Evolutionary conservation across 495 filamentous ascomycete genomes (phyloP).

Genomic region (Aspergillus avenaceus): DNA sequence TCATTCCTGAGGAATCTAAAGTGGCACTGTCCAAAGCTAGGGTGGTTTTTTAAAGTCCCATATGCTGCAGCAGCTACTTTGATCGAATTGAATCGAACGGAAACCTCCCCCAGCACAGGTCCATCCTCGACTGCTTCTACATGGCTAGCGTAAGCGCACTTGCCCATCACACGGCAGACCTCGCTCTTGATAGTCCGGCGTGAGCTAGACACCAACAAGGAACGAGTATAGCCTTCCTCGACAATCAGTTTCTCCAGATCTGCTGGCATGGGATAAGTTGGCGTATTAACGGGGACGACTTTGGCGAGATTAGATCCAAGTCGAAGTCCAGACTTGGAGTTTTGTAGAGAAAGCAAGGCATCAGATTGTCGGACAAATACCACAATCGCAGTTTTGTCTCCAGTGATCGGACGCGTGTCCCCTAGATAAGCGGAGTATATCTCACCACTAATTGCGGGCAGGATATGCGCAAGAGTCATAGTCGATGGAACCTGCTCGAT

Average conservation of each 20-base stretch:
- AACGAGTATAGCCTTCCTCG: conserved; percentile 26
- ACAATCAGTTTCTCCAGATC: conserved; percentile 17
- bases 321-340: conserved; percentile 9
- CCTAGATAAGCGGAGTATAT: conserved; percentile 25
- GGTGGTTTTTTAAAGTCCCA: conserved; percentile 7
- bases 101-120: conserved; percentile 4
- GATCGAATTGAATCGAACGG: conserved; percentile 29
- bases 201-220: conserved; percentile 12
- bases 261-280: conserved; percentile 26
- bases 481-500: conserved; percentile 25
- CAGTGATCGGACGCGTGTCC: conserved; percentile 24
- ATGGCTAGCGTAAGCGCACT: conserved; percentile 2
- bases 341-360: conserved; percentile 16
- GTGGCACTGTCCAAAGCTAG: conserved; percentile 9
- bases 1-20: conserved; percentile 14
- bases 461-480: conserved; percentile 18
- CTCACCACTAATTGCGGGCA: conserved; percentile 22
- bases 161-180: conserved; percentile 10
- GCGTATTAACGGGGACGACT: conserved; percentile 26
- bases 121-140: conserved; percentile 24
- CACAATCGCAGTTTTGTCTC: conserved; percentile 27
- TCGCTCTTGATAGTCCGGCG: conserved; percentile 3
- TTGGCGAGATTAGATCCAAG: conserved; percentile 10
- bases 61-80: conserved; percentile 19
- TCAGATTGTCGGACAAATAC: conserved; percentile 25